phyloP scores from a whole-genome alignment of 1,284 basidiomycete genomes.

The Ustilago curta region DNA sequence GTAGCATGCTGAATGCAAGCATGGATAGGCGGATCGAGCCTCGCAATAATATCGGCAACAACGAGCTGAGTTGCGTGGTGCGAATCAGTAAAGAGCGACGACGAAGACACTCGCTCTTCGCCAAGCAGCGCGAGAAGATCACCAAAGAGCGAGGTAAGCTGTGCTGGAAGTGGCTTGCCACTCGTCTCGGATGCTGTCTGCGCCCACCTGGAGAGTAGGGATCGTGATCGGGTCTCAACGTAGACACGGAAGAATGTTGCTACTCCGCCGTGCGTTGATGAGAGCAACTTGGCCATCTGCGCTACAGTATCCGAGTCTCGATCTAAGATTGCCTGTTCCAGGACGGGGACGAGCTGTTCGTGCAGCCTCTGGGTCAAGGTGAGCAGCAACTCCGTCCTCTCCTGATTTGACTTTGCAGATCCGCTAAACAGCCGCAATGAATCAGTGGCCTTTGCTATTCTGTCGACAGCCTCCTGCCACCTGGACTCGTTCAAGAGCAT shows the following conservation, averaged over 20 bases:
- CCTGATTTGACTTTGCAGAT: constrained; percentile 35
- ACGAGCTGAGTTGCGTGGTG: constrained; percentile 34
- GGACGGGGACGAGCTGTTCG: constrained; percentile 24
- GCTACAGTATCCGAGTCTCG: constrained; percentile 18
- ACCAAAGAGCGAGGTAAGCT: constrained; percentile 29
- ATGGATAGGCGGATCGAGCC: constrained; percentile 42
- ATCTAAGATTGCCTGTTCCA: constrained; percentile 26
- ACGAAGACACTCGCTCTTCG: constrained; percentile 45
- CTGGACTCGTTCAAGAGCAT: constrained; percentile 31
- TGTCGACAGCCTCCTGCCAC: constrained; percentile 38
- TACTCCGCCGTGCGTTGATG: constrained; percentile 19
- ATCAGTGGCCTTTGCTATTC: constrained; percentile 40
- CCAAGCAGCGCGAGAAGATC: constrained; percentile 44
- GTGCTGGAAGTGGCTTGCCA: constrained; percentile 21
- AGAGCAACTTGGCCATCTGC: constrained; percentile 27
- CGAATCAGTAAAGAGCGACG: constrained; percentile 36
- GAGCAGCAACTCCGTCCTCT: constrained; percentile 30
- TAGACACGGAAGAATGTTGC: constrained; percentile 36
- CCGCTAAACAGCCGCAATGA: constrained; percentile 43
- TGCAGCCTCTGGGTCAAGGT: constrained; percentile 32
- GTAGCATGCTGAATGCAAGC: constrained; percentile 25
- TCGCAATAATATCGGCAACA: constrained; percentile 16
- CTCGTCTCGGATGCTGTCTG: constrained; percentile 25
- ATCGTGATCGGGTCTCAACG: constrained; percentile 25
- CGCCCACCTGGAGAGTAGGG: constrained; percentile 30